Evolutionary conservation across 345 rosid species (phyloP), one percentile per base, ranked within the genome.

Genomic region (Excoecaria agallocha): DNA sequence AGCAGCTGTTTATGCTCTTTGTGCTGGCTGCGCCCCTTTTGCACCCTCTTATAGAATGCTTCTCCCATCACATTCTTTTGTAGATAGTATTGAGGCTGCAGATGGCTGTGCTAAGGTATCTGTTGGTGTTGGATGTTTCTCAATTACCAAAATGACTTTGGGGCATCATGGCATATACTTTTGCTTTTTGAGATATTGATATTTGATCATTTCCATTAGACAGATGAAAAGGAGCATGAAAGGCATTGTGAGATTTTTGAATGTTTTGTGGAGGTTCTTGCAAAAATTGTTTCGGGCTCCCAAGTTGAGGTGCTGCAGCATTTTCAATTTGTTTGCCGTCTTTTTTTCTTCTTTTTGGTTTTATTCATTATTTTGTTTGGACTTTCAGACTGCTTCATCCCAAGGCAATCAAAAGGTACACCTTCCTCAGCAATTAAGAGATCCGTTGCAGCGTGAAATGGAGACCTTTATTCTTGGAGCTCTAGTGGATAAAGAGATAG

Each of bases 191-290:
- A 71, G 72, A 74, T 74, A 62, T 39, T 54, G 43, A 71, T 82
- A 38, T 76, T 48, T 79, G 69, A 39, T 68, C n/a, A 13, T 78
- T 66, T 74, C 71, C 81, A 65, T 35, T 79, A 93, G 98, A 66
- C 76, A 70, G 87, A 82, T 79, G 91, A 84, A 70, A 65, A 75
- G 74, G 89, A 87, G 50, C 75, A 48, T 16, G 85, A 71, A 77
- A 83, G 81, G 74, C 77, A 61, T 50, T 78, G 74, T 76, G 87
- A 89, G 76, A 70, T 75, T 76, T 91, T 90, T 78, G 97, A 89
- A 77, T 92, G 90, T 81, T 94, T 86, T 76, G 87, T 84, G 78
- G 97, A 92, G 79, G 89, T 89, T 76, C 89, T 94, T 69, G 80
- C 97, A 57, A 85, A 81, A 76, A 68, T 88, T 81, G 74, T 75